A percentile compares a stretch with the other conserved stretches of the same genome.
Conservation (phyloP, 768 basidiomycete species). For the Lactifluus echinatus region DNA sequence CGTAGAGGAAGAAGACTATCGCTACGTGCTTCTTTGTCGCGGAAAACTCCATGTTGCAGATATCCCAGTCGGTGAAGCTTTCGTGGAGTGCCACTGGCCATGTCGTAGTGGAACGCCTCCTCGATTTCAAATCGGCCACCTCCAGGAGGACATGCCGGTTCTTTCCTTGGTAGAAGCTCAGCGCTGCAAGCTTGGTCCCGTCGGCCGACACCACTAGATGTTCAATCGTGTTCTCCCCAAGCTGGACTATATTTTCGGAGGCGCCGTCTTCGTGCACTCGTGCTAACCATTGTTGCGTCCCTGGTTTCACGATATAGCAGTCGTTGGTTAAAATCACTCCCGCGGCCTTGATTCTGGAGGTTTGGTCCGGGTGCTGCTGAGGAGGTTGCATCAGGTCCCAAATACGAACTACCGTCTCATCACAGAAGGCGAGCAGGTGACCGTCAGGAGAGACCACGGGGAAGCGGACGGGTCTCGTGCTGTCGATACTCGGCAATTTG, state of each 20-base stretch:
- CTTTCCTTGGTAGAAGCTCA: slow-evolving; percentile 10
- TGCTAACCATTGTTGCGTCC: slow-evolving; percentile 1
- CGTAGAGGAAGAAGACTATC: slow-evolving; percentile 7
- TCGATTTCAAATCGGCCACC: slow-evolving; percentile 8
- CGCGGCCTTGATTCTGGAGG: neutral
- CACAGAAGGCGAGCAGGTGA: slow-evolving; percentile 6
- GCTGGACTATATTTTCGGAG: slow-evolving; percentile 5
- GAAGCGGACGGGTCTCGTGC: slow-evolving; percentile 5
- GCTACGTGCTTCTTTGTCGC: slow-evolving; percentile 7
- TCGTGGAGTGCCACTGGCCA: slow-evolving; percentile 13
- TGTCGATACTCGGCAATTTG: neutral
- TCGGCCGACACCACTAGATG: slow-evolving; percentile 2
- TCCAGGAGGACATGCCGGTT: slow-evolving; percentile 3
- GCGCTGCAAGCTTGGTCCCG: neutral
- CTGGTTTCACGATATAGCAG: slow-evolving; percentile 7
- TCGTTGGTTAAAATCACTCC: neutral
- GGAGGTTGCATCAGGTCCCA: slow-evolving; percentile 7
- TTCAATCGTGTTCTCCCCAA: slow-evolving; percentile 2
- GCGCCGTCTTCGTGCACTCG: slow-evolving; percentile 5
- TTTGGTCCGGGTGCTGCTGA: neutral
- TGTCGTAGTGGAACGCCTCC: neutral
- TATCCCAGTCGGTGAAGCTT: slow-evolving; percentile 9
- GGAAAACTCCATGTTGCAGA: slow-evolving; percentile 11
- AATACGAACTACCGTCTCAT: slow-evolving; percentile 5
- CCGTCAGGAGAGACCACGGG: slow-evolving; percentile 8